phyloP scores from a whole-genome alignment of 208 protist genomes.

The Endotrypanum monterogeii region DNA sequence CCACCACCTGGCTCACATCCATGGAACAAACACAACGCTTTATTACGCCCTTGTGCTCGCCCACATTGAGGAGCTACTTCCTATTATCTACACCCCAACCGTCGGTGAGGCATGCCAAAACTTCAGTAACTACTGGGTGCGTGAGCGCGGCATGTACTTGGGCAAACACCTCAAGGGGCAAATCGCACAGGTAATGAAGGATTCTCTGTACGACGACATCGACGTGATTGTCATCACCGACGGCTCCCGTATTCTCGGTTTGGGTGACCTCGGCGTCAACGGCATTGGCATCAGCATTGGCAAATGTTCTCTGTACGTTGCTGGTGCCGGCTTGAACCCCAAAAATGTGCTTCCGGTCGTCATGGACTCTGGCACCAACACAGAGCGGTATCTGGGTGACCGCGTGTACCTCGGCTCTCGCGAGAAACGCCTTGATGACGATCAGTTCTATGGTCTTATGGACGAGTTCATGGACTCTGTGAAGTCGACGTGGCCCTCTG shows the following conservation, averaged over 20 bases:
- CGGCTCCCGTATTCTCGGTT: conserved; percentile 95
- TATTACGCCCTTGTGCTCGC: conserved; percentile 79
- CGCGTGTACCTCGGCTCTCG: conserved; percentile 85
- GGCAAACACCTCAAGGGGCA: conserved; percentile 72
- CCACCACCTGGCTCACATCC: conserved; percentile 66
- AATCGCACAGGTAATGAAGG: conserved; percentile 79
- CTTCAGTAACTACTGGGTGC: conserved; percentile 83
- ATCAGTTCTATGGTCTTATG: conserved; percentile 89
- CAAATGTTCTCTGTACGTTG: conserved; percentile 94
- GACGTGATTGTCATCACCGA: conserved; percentile 97
- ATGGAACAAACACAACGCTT: conserved; percentile 76
- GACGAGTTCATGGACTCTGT: conserved; percentile 92
- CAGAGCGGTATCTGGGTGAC: conserved; percentile 72
- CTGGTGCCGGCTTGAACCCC: conserved; percentile 88
- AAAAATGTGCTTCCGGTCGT: conserved; percentile 84
- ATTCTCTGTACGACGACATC: conserved; percentile 71
- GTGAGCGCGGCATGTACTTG: conserved; percentile 92
- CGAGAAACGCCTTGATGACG: conserved; percentile 60
- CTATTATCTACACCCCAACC: conserved; percentile 91
- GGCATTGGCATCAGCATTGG: conserved; percentile 96
- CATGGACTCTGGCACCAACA: conserved; percentile 94
- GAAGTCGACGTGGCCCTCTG: conserved; percentile 79
- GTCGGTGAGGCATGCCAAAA: conserved; percentile 94
- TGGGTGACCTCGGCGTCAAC: conserved; percentile 94
- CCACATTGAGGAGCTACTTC: conserved; percentile 74